Evolutionary conservation across 208 protist genomes (phyloP).

Genomic region (Angomonas deanei): DNA sequence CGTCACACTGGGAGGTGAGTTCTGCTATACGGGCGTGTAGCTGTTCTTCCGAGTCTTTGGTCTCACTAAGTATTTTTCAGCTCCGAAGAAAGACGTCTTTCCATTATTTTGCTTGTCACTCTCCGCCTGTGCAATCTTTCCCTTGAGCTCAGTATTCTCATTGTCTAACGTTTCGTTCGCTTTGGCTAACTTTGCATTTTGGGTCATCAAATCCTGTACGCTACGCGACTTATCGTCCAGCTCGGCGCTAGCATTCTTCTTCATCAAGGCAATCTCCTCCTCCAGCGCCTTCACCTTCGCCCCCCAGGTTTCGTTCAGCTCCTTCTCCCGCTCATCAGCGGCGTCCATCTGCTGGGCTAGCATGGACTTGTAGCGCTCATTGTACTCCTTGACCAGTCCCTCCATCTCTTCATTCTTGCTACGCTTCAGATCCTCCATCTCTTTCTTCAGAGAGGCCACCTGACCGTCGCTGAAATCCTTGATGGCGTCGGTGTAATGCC

Average conservation of each 20-base stretch:
- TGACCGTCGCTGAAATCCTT: slow-evolving; percentile 22
- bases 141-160: background rate
- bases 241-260: slow-evolving; percentile 14
- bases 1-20: background rate
- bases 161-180: slow-evolving; percentile 7
- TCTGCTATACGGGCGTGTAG: slow-evolving; percentile 7
- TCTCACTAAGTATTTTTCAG: slow-evolving; percentile 6
- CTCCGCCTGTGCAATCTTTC: background rate
- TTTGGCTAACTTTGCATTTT: slow-evolving; percentile 23
- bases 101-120: background rate
- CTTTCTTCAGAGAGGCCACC: slow-evolving; percentile 20
- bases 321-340: slow-evolving; percentile 59
- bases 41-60: slow-evolving; percentile 11
- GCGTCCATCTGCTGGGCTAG: slow-evolving; percentile 84
- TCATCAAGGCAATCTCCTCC: slow-evolving; percentile 17
- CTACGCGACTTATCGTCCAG: slow-evolving; percentile 17
- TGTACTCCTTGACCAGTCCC: slow-evolving; percentile 85
- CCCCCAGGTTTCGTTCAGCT: slow-evolving; percentile 39
- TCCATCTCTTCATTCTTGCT: slow-evolving; percentile 67
- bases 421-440: slow-evolving; percentile 26
- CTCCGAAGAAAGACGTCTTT: slow-evolving; percentile 17
- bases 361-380: slow-evolving; percentile 91
- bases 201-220: slow-evolving; percentile 22
- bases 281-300: slow-evolving; percentile 27
- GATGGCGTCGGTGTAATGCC: slow-evolving; percentile 33